These are phyloP conservation scores for Corynespora cassiicola DNA, from an alignment of 2,329 filamentous ascomycete species.

Conservation along the genomic window DNA sequence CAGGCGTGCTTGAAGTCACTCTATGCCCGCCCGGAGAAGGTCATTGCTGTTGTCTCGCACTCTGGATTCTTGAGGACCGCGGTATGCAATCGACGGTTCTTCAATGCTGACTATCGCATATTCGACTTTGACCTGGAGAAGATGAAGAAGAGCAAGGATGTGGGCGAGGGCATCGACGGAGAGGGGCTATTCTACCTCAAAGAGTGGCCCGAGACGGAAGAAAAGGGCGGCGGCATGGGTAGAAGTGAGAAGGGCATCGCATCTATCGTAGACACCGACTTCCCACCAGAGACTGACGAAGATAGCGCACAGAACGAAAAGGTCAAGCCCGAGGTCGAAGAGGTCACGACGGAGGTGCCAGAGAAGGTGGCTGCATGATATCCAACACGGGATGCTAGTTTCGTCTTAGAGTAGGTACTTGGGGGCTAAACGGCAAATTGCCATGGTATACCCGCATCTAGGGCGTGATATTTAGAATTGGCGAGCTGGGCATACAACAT, in stretches of 20 bases:
- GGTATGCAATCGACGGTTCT: slow-evolving; percentile 57
- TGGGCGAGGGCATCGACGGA: slow-evolving; percentile 50
- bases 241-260: slow-evolving; percentile 51
- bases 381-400: too few relatives aligned
- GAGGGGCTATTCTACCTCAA: slow-evolving; percentile 41
- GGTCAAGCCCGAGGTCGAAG: slow-evolving; percentile 1
- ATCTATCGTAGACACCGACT: slow-evolving; percentile 29
- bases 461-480: too few relatives aligned
- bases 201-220: slow-evolving; percentile 59
- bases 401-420: too few relatives aligned
- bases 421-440: too few relatives aligned
- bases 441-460: too few relatives aligned
- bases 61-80: slow-evolving; percentile 67
- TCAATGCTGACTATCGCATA: slow-evolving; percentile 70
- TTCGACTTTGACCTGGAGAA: slow-evolving; percentile 62
- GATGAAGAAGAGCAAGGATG: slow-evolving; percentile 50
- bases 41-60: slow-evolving; percentile 70
- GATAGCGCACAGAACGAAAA: slow-evolving; percentile 5
- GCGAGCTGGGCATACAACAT: too few relatives aligned
- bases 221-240: slow-evolving; percentile 58
- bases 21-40: slow-evolving; percentile 62
- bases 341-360: slow-evolving; percentile 6
- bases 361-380: too few relatives aligned
- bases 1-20: slow-evolving; percentile 59
- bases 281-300: slow-evolving; percentile 28